Conservation (phyloP, 345 rosid genomes). For the Sapria himalayana region DNA sequence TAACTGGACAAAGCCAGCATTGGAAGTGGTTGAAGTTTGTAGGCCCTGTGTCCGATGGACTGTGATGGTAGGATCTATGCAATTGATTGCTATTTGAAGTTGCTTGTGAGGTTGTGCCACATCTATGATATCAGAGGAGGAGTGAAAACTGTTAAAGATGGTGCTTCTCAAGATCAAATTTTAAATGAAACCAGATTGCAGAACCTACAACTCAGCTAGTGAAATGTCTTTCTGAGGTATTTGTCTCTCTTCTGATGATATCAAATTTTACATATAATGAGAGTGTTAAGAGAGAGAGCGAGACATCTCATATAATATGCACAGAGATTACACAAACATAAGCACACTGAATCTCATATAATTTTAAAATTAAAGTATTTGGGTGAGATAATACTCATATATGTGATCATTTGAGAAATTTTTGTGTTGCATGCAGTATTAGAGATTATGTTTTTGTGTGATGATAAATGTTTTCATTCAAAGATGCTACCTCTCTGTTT, state of each 20-base stretch:
- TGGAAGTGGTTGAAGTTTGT: slow-evolving; percentile 96
- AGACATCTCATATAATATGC: too few species aligned
- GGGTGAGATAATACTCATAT: neutral
- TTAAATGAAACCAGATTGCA: slow-evolving; percentile 86
- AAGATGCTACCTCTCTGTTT: too few species aligned
- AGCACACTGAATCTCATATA: neutral
- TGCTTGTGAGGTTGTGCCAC: slow-evolving; percentile 85
- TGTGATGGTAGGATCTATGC: slow-evolving; percentile 97
- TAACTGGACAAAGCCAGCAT: slow-evolving; percentile 94
- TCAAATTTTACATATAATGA: slow-evolving; percentile 1
- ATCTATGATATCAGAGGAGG: slow-evolving; percentile 95
- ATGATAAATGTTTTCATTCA: too few species aligned
- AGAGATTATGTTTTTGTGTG: too few species aligned
- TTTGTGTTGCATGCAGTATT: too few species aligned
- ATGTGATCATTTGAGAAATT: neutral
- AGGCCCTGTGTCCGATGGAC: slow-evolving; percentile 94
- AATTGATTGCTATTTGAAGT: slow-evolving; percentile 82
- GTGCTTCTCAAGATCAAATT: slow-evolving; percentile 95
- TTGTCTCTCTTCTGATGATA: slow-evolving; percentile 4
- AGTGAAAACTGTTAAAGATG: slow-evolving; percentile 88
- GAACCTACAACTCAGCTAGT: slow-evolving; percentile 78
- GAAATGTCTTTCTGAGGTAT: slow-evolving; percentile 74
- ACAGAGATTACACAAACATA: neutral
- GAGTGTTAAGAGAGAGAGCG: too few species aligned
- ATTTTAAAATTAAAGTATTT: neutral